Percentiles rank a stretch among this genome's conserved stretches.
These are phyloP conservation scores for Erodium maritimum DNA, from an alignment of 345 rosid genomes.

Conservation along the genomic window DNA sequence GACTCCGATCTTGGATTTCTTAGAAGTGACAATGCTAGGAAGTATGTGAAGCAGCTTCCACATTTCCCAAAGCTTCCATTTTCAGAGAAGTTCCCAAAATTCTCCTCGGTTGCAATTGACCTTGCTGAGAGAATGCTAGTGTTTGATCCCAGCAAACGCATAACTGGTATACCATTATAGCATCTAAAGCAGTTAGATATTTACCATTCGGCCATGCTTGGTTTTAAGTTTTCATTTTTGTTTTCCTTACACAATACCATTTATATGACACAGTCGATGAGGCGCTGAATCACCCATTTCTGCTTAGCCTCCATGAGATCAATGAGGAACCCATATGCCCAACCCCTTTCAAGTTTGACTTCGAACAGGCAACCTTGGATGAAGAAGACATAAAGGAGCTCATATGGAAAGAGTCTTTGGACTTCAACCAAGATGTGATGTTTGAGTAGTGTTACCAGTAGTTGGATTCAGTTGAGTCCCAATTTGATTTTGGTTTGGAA, in stretches of 20 bases:
- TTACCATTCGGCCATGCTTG: background rate
- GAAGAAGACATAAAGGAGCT: slow-evolving; percentile 83
- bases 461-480: background rate
- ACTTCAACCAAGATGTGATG: slow-evolving; percentile 27
- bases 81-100: slow-evolving; percentile 43
- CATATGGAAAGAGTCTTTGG: slow-evolving; percentile 53
- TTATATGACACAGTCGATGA: slow-evolving; percentile 46
- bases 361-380: slow-evolving; percentile 48
- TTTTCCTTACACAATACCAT: background rate
- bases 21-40: slow-evolving; percentile 70
- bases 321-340: slow-evolving; percentile 75
- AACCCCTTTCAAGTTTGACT: slow-evolving; percentile 57
- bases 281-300: slow-evolving; percentile 62
- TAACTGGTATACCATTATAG: slow-evolving; percentile 36
- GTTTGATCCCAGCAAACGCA: slow-evolving; percentile 77
- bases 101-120: slow-evolving; percentile 60
- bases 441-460: background rate
- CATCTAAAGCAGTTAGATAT: background rate
- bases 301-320: slow-evolving; percentile 86
- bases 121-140: slow-evolving; percentile 80
- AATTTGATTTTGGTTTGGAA: slow-evolving; percentile 2
- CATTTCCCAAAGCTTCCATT: slow-evolving; percentile 57
- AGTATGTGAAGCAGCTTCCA: slow-evolving; percentile 74
- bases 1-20: slow-evolving; percentile 80
- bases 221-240: background rate